Evolutionary conservation across 2,329 filamentous ascomycete genomes (phyloP).

Genomic region (Diaporthe ilicicola): DNA sequence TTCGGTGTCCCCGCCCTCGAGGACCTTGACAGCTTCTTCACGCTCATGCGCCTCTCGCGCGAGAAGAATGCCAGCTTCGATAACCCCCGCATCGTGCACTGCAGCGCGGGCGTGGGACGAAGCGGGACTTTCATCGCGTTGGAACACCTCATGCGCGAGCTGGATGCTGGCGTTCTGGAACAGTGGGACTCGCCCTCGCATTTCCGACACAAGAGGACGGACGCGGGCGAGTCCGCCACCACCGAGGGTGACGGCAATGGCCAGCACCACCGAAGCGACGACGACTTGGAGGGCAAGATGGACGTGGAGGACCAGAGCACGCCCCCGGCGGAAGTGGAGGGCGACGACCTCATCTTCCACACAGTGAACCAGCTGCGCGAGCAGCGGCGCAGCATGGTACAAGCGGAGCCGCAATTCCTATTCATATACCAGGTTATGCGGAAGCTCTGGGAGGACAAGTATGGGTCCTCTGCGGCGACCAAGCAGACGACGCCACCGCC

Average conservation of each 20-base stretch:
- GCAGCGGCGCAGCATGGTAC: constrained; percentile 95
- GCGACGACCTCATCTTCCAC: constrained; percentile 75
- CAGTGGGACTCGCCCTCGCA: constrained; percentile 45
- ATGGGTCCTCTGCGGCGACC: constrained; percentile 47
- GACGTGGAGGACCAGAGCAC: constrained; percentile 14
- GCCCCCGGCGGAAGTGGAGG: constrained; percentile 38
- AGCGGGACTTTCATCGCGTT: constrained; percentile 96
- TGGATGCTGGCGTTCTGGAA: constrained; percentile 76
- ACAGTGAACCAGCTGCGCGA: constrained; percentile 83
- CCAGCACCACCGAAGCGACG: constrained; percentile 40
- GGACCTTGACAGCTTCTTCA: constrained; percentile 73
- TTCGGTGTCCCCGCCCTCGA: constrained; percentile 80
- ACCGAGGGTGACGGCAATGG: constrained; percentile 34
- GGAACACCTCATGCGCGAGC: constrained; percentile 87
- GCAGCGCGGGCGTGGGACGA: constrained; percentile 91
- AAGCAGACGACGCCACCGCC: background rate
- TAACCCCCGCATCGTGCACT: constrained; percentile 84
- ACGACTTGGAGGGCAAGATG: constrained; percentile 32
- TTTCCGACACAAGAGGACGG: background rate
- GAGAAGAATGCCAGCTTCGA: constrained; percentile 61
- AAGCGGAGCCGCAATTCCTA: constrained; percentile 82
- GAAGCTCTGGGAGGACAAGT: constrained; percentile 76
- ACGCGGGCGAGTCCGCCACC: constrained; percentile 31
- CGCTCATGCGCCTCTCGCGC: constrained; percentile 73
- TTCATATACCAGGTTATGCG: constrained; percentile 90